A percentile compares a stretch with the other conserved stretches of the same genome.
phyloP scores from a whole-genome alignment of 495 filamentous ascomycete genomes.

The Geopyxis carbonaria region DNA sequence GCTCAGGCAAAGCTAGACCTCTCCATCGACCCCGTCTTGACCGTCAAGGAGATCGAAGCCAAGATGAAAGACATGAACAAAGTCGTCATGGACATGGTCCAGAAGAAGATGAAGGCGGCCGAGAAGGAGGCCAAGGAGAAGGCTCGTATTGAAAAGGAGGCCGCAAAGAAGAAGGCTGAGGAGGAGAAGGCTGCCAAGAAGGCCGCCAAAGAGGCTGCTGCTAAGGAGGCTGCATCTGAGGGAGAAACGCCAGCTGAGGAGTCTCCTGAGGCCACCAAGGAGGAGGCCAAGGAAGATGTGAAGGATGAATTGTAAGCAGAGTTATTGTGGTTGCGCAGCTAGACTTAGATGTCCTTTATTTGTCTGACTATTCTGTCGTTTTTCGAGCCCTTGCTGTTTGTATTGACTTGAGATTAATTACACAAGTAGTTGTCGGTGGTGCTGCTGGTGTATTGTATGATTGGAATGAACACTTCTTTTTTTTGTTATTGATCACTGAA shows the following conservation, averaged over 20 bases:
- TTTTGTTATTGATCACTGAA: no score
- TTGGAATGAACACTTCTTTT: no score
- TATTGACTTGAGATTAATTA: no score
- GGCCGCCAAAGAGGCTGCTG: slow-evolving; percentile 28
- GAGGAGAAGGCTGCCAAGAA: slow-evolving; percentile 30
- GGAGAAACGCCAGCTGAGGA: slow-evolving; percentile 25
- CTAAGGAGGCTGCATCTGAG: slow-evolving; percentile 27
- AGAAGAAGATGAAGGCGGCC: slow-evolving; percentile 50
- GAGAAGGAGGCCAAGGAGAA: slow-evolving; percentile 37
- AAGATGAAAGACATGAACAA: slow-evolving; percentile 46
- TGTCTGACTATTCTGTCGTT: no score
- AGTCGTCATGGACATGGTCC: slow-evolving; percentile 48
- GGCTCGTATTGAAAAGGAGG: slow-evolving; percentile 25
- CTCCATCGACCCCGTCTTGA: slow-evolving; percentile 53
- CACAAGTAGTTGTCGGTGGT: no score
- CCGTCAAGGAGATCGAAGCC: slow-evolving; percentile 45
- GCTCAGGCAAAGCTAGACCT: slow-evolving; percentile 48
- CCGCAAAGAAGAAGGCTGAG: slow-evolving; percentile 31
- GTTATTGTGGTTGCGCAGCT: no score
- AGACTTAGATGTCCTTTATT: no score
- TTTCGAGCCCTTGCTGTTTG: no score
- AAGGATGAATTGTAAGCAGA: slow-evolving; percentile 17
- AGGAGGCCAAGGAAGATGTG: slow-evolving; percentile 30
- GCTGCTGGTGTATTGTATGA: no score
- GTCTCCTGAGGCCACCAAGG: slow-evolving; percentile 28